A percentile compares a stretch with the other conserved stretches of the same genome.
Conservation (phyloP, 192 early-diverging fungal species). For the Phycomyces nitens region DNA sequence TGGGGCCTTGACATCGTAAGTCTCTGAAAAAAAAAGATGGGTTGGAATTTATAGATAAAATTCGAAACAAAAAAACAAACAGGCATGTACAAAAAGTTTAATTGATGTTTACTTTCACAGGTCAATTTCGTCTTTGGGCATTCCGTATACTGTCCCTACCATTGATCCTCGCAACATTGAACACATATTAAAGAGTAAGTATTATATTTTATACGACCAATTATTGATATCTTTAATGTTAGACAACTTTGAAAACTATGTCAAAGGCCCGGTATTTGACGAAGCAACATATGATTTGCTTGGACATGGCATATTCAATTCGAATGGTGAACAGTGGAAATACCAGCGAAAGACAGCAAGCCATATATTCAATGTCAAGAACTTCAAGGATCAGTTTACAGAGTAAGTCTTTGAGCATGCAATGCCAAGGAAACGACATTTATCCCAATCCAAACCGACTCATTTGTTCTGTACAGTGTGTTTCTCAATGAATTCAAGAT, state of each 20-base stretch:
- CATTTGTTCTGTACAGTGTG: conserved; percentile 16
- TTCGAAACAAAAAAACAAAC: too few relatives aligned
- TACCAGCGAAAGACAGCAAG: conserved; percentile 52
- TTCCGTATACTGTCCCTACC: conserved; percentile 31
- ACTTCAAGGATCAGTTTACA: conserved; percentile 40
- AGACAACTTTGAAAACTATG: conserved; percentile 39
- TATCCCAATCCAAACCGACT: not conserved
- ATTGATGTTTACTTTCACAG: conserved; percentile 1
- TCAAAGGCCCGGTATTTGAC: conserved; percentile 46
- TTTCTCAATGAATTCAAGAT: conserved; percentile 33
- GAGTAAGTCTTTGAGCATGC: conserved; percentile 20
- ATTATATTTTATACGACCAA: too few relatives aligned
- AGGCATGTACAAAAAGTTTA: too few relatives aligned
- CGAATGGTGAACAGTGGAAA: conserved; percentile 66
- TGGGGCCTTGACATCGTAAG: conserved; percentile 19
- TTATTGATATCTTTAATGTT: too few relatives aligned
- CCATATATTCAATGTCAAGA: conserved; percentile 38
- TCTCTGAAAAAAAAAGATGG: too few relatives aligned
- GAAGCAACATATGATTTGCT: conserved; percentile 49
- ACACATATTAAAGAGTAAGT: conserved; percentile 36
- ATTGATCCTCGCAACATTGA: conserved; percentile 35
- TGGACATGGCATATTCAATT: conserved; percentile 70
- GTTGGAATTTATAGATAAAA: too few relatives aligned
- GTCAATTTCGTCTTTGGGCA: conserved; percentile 24
- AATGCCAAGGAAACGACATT: not conserved